Evolutionary conservation across 257 asterid species (phyloP).

Genomic region (Solanum ossicruentum): DNA sequence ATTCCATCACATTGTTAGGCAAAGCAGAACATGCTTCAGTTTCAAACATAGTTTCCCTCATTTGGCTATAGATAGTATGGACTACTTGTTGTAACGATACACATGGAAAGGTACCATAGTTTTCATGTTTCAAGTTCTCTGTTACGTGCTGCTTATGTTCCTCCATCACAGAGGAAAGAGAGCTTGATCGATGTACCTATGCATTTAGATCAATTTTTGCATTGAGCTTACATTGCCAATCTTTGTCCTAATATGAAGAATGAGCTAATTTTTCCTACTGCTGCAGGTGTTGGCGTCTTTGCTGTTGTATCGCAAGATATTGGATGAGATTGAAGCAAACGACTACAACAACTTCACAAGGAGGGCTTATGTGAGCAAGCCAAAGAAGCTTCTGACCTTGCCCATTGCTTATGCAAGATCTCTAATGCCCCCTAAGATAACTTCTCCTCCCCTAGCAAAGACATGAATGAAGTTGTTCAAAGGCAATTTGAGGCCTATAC

Average conservation of each 20-base stretch:
- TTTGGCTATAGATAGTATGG: background rate
- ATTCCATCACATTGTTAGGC: background rate
- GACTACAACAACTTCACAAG: conserved; percentile 91
- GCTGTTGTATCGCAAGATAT: conserved; percentile 64
- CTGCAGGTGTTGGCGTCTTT: conserved; percentile 84
- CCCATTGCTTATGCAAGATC: conserved; percentile 89
- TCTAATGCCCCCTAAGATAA: conserved; percentile 53
- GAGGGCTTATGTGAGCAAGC: conserved; percentile 85
- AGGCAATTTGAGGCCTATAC: background rate
- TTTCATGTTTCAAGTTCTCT: background rate
- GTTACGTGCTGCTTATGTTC: background rate
- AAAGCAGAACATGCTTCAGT: background rate
- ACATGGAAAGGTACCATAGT: background rate
- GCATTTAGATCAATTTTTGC: background rate
- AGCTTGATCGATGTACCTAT: background rate
- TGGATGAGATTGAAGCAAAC: conserved; percentile 90
- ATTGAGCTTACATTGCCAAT: background rate
- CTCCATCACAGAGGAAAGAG: background rate
- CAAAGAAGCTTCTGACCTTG: conserved; percentile 71
- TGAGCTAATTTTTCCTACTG: background rate
- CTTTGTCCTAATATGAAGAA: background rate
- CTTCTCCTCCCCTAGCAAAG: conserved; percentile 22
- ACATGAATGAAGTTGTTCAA: conserved; percentile 16
- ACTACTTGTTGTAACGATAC: background rate
- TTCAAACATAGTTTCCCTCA: background rate